phyloP scores from a whole-genome alignment of 1,284 basidiomycete genomes.

The Trichosporon faecale region DNA sequence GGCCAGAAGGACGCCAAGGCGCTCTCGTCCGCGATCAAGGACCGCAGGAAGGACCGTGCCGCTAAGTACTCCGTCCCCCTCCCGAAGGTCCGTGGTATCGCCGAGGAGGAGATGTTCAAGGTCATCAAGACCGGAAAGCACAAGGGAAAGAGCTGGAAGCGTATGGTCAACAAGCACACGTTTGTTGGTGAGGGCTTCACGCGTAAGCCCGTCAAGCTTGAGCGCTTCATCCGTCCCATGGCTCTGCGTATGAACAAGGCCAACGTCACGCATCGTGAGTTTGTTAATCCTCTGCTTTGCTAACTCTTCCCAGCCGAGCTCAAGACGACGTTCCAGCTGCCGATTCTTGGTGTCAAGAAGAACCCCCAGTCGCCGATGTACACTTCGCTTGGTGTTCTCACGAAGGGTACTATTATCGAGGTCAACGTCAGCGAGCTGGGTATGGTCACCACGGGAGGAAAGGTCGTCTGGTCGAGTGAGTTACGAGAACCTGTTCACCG shows the following conservation, averaged over 20 bases:
- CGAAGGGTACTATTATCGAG: conserved; percentile 97
- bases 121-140: conserved; percentile 97
- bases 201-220: conserved; percentile 97
- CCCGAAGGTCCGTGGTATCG: conserved; percentile 92
- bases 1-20: conserved; percentile 97
- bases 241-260: conserved; percentile 96
- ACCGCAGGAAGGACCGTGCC: conserved; percentile 98
- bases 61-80: conserved; percentile 98
- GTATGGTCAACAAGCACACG: conserved; percentile 99
- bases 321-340: conserved; percentile 97
- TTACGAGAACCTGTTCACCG: conserved; percentile 15
- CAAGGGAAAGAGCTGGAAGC: conserved; percentile 97
- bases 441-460: conserved; percentile 98
- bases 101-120: conserved; percentile 99
- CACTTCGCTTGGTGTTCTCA: conserved; percentile 83
- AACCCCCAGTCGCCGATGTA: conserved; percentile 99
- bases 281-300: background rate
- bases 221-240: conserved; percentile 96
- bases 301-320: conserved; percentile 67
- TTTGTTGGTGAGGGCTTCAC: conserved; percentile 99
- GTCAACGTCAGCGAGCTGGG: conserved; percentile 97
- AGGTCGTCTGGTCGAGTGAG: conserved; percentile 65
- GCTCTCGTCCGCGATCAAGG: conserved; percentile 94
- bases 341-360: conserved; percentile 98
- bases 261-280: conserved; percentile 95